phyloP scores from a whole-genome alignment of 2,329 filamentous ascomycete species.

The Blumeriella jaapii region DNA sequence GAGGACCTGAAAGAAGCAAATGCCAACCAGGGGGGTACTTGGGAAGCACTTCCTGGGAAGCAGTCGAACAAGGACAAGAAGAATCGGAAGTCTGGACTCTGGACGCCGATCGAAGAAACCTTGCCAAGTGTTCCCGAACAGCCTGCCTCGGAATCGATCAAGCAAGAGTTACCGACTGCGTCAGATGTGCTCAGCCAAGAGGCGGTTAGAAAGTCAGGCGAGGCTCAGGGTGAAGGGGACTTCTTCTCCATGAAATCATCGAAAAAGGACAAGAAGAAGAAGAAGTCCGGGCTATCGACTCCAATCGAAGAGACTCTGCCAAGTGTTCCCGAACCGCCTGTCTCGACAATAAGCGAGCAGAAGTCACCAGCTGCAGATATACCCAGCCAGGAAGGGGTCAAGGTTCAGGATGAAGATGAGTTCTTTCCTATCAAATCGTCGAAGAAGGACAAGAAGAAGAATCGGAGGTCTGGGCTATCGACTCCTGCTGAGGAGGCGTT shows the following conservation, averaged over 20 bases:
- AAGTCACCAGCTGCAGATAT: background rate
- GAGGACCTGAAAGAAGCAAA: constrained; percentile 2
- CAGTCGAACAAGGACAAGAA: constrained; percentile 11
- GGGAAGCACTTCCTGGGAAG: no score
- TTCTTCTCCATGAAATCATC: background rate
- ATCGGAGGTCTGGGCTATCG: constrained; percentile 5
- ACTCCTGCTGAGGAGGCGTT: constrained; percentile 8
- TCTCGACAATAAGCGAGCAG: background rate
- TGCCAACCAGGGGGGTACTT: no score
- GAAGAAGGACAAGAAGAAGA: constrained; percentile 1
- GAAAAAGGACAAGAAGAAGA: constrained; percentile 12
- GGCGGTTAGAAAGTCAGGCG: no score
- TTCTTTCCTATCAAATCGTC: background rate
- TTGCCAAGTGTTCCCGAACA: constrained; percentile 7
- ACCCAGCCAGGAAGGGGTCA: background rate
- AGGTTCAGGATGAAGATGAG: background rate
- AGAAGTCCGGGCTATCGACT: background rate
- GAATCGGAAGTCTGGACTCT: background rate
- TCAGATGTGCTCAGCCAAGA: background rate
- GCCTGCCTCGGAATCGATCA: background rate
- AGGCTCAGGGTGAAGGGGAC: no score
- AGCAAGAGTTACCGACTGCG: background rate
- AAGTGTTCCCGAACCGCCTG: constrained; percentile 2
- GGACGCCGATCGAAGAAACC: constrained; percentile 1
- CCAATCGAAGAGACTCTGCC: constrained; percentile 4